Evolutionary conservation across 148 eudicot species (phyloP).

Genomic region (Camellia granthamiana): DNA sequence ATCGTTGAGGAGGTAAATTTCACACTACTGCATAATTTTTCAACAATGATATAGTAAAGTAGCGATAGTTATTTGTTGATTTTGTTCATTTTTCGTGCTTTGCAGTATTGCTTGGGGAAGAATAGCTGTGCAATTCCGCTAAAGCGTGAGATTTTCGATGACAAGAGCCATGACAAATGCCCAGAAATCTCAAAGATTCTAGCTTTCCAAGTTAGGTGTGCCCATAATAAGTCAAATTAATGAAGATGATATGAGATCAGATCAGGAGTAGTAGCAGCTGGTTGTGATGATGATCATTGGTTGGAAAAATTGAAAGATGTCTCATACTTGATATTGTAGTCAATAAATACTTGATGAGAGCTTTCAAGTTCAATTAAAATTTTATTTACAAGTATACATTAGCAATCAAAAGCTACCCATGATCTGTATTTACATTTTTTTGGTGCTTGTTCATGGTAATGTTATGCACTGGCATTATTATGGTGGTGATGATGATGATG

Average conservation of each 20-base stretch:
- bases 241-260: neutral
- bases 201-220: constrained; percentile 68
- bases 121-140: constrained; percentile 45
- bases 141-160: constrained; percentile 30
- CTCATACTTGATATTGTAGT: no score
- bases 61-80: no score
- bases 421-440: no score
- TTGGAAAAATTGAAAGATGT: no score
- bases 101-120: constrained; percentile 61
- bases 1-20: constrained; percentile 47
- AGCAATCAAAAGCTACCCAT: no score
- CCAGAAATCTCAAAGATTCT: constrained; percentile 39
- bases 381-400: no score
- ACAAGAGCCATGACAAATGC: constrained; percentile 33
- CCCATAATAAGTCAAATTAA: neutral
- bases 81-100: neutral
- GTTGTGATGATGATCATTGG: neutral
- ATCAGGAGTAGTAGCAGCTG: neutral
- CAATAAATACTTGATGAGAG: no score
- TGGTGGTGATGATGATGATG: no score
- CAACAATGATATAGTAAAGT: neutral
- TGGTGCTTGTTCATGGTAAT: no score
- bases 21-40: neutral
- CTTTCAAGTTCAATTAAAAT: no score
- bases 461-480: no score